These are phyloP conservation scores for Cardamine resedifolia DNA, from an alignment of 345 rosid genomes.

Conservation along the genomic window DNA sequence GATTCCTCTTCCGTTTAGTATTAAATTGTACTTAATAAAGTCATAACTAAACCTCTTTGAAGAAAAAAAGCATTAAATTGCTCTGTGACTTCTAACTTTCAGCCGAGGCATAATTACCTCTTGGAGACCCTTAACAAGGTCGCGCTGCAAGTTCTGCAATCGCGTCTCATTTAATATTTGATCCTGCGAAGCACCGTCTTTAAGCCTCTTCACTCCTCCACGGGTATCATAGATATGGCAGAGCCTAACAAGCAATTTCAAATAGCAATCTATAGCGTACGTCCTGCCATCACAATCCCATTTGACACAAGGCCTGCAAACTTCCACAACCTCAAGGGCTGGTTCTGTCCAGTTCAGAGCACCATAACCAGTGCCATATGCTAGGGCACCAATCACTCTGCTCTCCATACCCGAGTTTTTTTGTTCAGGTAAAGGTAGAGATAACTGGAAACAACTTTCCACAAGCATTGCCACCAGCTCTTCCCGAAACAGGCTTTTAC, in stretches of 20 bases:
- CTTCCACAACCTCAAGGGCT: conserved; percentile 96
- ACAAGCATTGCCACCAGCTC: conserved; percentile 95
- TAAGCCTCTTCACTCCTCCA: conserved; percentile 94
- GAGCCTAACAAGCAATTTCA: conserved; percentile 90
- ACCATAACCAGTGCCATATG: conserved; percentile 99
- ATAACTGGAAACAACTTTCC: conserved; percentile 98
- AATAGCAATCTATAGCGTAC: conserved; percentile 92
- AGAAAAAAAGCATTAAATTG: no score
- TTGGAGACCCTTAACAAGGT: conserved; percentile 82
- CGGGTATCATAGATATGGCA: conserved; percentile 95
- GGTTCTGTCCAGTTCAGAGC: conserved; percentile 99
- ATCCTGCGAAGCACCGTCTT: conserved; percentile 99
- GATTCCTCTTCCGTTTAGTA: conserved; percentile 3
- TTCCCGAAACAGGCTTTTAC: conserved; percentile 92
- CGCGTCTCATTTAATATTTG: conserved; percentile 94
- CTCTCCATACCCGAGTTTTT: conserved; percentile 94
- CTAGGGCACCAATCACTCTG: conserved; percentile 97
- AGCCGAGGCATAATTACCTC: conserved; percentile 55
- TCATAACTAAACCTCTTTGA: background rate
- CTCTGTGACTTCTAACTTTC: background rate
- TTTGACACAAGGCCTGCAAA: conserved; percentile 93
- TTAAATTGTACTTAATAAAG: background rate
- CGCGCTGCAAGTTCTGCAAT: conserved; percentile 83
- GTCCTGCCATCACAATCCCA: conserved; percentile 99
- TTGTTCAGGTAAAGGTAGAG: conserved; percentile 94